Percentiles rank a stretch among this genome's conserved stretches.
These are phyloP conservation scores for Carnegiea gigantea DNA, from an alignment of 179 eudicot species.

Conservation along the genomic window DNA sequence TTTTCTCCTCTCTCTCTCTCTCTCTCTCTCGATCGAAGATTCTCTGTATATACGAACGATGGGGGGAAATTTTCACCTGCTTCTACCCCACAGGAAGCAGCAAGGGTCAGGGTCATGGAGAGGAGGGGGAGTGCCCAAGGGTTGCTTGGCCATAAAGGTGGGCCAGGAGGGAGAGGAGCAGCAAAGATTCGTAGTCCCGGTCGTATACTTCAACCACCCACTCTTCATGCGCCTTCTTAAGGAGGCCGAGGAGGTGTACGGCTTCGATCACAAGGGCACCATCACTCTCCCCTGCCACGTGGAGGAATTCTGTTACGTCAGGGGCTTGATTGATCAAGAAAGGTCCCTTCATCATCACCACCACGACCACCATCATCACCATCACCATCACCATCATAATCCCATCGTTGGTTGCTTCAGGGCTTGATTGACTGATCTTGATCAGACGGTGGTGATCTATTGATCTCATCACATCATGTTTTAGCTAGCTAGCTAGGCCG, in stretches of 20 bases:
- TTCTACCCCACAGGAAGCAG: constrained; percentile 23
- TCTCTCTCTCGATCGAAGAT: too few relatives aligned
- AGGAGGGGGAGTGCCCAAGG: constrained; percentile 50
- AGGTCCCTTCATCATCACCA: constrained; percentile 28
- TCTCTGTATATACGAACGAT: not conserved
- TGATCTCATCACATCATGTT: not conserved
- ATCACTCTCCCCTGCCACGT: constrained; percentile 83
- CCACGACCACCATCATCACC: constrained; percentile 1
- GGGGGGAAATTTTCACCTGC: constrained; percentile 28
- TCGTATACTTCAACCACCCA: constrained; percentile 73
- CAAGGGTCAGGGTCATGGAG: constrained; percentile 13
- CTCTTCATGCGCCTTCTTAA: constrained; percentile 62
- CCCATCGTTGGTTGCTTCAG: constrained; percentile 57
- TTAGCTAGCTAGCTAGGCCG: not conserved
- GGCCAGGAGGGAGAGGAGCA: constrained; percentile 63
- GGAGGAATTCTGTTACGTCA: constrained; percentile 58
- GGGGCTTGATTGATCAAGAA: constrained; percentile 58
- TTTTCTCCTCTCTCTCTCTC: not conserved
- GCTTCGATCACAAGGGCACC: constrained; percentile 76
- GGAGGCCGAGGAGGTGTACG: constrained; percentile 85
- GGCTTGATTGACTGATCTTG: constrained; percentile 35
- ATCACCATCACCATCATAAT: constrained; percentile 22
- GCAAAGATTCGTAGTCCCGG: constrained; percentile 59
- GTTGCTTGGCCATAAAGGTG: constrained; percentile 68
- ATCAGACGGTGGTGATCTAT: constrained; percentile 12